Percentiles rank a stretch among this genome's conserved stretches.
phyloP scores from a whole-genome alignment of 768 basidiomycete species.

The Vararia minispora region DNA sequence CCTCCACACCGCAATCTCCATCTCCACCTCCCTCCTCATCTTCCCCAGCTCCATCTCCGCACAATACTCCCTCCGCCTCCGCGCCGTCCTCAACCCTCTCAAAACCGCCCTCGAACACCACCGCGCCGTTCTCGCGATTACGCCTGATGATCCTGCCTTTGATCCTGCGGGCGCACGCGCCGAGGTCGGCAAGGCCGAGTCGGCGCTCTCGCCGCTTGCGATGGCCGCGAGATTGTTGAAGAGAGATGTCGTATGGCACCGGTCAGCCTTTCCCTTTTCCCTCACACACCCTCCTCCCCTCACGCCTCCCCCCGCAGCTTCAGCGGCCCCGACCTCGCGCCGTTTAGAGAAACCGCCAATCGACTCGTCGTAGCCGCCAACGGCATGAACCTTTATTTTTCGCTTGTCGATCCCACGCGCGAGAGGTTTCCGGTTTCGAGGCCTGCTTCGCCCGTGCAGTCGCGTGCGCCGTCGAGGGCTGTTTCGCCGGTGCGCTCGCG shows the following conservation, averaged over 20 bases:
- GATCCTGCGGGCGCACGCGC: conserved; percentile 24
- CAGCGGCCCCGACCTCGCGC: conserved; percentile 41
- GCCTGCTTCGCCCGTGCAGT: conserved; percentile 5
- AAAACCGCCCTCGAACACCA: conserved; percentile 35
- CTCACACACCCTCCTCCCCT: no score
- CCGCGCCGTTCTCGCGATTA: conserved; percentile 29
- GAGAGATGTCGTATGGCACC: conserved; percentile 47
- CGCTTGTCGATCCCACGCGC: conserved; percentile 48
- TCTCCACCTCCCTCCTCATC: conserved; percentile 39
- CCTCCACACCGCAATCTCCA: conserved; percentile 46
- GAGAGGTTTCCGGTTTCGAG: conserved; percentile 32
- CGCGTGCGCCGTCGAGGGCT: conserved; percentile 6
- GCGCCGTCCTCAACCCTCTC: conserved; percentile 37
- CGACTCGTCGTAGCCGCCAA: conserved; percentile 45
- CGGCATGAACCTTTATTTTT: conserved; percentile 53
- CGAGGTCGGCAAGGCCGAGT: conserved; percentile 30
- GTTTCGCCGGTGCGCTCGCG: conserved; percentile 4
- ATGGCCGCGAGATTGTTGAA: conserved; percentile 40
- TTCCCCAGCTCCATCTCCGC: conserved; percentile 58
- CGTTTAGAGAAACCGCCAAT: conserved; percentile 38
- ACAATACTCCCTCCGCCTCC: conserved; percentile 40
- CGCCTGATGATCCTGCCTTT: conserved; percentile 32
- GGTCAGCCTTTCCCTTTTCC: no score
- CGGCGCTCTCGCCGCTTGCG: conserved; percentile 38
- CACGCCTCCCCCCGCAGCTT: no score